These are phyloP conservation scores for Tulasnella sp. DNA, from an alignment of 768 basidiomycete species.

Conservation along the genomic window DNA sequence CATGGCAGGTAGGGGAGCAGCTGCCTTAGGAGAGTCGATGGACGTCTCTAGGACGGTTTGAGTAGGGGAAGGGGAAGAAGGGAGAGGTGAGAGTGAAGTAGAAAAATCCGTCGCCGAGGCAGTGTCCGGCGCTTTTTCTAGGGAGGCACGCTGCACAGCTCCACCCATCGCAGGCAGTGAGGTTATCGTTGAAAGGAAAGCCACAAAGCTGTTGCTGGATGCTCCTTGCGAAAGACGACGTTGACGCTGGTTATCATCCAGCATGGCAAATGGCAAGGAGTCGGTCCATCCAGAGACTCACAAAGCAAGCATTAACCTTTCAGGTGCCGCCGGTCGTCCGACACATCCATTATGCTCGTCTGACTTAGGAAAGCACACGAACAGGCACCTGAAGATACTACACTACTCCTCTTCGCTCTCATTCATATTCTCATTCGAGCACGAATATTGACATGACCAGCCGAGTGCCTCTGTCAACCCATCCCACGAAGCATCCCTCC, in stretches of 20 bases:
- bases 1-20: constrained; percentile 2
- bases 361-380: not conserved
- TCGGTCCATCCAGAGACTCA: not conserved
- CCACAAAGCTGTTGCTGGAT: not conserved
- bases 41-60: not conserved
- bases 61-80: not conserved
- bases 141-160: not conserved
- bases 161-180: not conserved
- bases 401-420: too few species aligned
- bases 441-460: too few species aligned
- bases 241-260: not conserved
- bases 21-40: not conserved
- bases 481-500: too few species aligned
- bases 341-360: not conserved
- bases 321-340: not conserved
- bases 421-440: too few species aligned
- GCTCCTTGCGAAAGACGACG: not conserved
- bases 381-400: not conserved
- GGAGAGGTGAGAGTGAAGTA: not conserved
- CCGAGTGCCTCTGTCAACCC: too few species aligned
- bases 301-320: not conserved
- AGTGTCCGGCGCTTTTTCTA: not conserved
- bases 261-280: not conserved
- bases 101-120: not conserved
- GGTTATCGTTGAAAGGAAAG: not conserved